These are phyloP conservation scores for Saccharomycopsis lassenensis DNA, from an alignment of 805 yeast genomes.

Conservation along the genomic window DNA sequence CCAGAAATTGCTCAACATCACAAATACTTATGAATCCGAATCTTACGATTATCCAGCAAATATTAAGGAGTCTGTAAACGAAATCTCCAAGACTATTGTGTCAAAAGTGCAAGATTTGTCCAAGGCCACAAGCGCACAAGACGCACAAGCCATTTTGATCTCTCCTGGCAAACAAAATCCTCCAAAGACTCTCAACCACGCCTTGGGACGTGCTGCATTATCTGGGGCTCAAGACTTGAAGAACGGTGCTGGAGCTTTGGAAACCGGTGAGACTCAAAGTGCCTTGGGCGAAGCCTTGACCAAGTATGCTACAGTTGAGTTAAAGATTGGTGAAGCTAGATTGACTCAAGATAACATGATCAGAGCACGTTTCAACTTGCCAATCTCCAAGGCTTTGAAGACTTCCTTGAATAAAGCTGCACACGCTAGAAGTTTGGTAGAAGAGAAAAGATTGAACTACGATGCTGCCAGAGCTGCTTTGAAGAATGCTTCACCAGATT, in stretches of 20 bases:
- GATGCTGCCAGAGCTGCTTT: slow-evolving; percentile 62
- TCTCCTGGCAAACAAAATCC: slow-evolving; percentile 38
- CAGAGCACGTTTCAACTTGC: slow-evolving; percentile 55
- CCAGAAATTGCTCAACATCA: slow-evolving; percentile 41
- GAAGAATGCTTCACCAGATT: slow-evolving; percentile 44
- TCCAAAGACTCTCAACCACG: slow-evolving; percentile 78
- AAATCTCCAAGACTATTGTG: slow-evolving; percentile 55
- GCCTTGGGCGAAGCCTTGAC: slow-evolving; percentile 53
- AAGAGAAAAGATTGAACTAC: slow-evolving; percentile 64
- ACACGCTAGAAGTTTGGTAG: slow-evolving; percentile 62
- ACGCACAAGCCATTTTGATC: slow-evolving; percentile 65
- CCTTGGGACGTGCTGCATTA: slow-evolving; percentile 66
- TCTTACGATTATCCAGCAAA: slow-evolving; percentile 78
- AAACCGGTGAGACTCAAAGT: slow-evolving; percentile 26
- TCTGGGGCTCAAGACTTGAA: slow-evolving; percentile 21
- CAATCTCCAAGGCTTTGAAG: slow-evolving; percentile 50
- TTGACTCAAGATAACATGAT: slow-evolving; percentile 73
- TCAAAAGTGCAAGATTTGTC: slow-evolving; percentile 56
- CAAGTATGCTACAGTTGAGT: slow-evolving; percentile 57
- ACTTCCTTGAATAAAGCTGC: slow-evolving; percentile 51
- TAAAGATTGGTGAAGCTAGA: slow-evolving; percentile 72
- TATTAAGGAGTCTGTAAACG: slow-evolving; percentile 63
- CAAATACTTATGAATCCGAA: slow-evolving; percentile 55
- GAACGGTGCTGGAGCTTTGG: slow-evolving; percentile 4
- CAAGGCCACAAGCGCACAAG: slow-evolving; percentile 66